These are phyloP conservation scores for Schizosaccharomyces lindneri DNA, from an alignment of 805 yeast species.

Conservation along the genomic window DNA sequence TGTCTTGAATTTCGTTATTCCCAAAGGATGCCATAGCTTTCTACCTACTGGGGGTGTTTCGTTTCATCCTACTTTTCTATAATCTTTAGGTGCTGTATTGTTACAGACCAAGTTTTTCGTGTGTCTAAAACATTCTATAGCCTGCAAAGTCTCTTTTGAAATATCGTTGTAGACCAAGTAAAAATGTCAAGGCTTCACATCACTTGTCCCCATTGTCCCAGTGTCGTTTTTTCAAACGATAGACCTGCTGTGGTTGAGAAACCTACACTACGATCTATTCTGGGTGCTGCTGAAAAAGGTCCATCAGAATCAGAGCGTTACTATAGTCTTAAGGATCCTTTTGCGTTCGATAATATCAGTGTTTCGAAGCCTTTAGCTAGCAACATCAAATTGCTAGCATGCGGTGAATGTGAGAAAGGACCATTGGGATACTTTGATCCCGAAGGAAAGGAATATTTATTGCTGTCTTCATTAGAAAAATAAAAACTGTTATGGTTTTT, in stretches of 20 bases:
- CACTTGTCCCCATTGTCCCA: neutral
- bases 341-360: slow-evolving; percentile 9
- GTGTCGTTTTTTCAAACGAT: neutral
- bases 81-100: too few relatives aligned
- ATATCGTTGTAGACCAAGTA: too few relatives aligned
- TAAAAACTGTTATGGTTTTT: too few relatives aligned
- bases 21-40: too few relatives aligned
- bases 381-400: slow-evolving; percentile 8
- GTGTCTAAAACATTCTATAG: too few relatives aligned
- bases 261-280: neutral
- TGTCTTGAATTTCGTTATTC: too few relatives aligned
- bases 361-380: slow-evolving; percentile 6
- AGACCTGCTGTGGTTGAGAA: neutral
- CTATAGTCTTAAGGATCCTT: slow-evolving; percentile 8
- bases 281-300: neutral
- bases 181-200: neutral
- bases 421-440: slow-evolving; percentile 8
- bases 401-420: slow-evolving; percentile 10
- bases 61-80: too few relatives aligned
- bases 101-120: too few relatives aligned
- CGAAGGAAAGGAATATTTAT: neutral
- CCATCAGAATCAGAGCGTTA: neutral
- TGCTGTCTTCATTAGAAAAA: neutral
- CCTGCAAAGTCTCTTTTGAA: too few relatives aligned
- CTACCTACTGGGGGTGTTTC: too few relatives aligned